Evolutionary conservation across 2,329 filamentous ascomycete species (phyloP), one percentile per base, ranked within the genome.

Genomic region (Pyrenochaeta sp.): DNA sequence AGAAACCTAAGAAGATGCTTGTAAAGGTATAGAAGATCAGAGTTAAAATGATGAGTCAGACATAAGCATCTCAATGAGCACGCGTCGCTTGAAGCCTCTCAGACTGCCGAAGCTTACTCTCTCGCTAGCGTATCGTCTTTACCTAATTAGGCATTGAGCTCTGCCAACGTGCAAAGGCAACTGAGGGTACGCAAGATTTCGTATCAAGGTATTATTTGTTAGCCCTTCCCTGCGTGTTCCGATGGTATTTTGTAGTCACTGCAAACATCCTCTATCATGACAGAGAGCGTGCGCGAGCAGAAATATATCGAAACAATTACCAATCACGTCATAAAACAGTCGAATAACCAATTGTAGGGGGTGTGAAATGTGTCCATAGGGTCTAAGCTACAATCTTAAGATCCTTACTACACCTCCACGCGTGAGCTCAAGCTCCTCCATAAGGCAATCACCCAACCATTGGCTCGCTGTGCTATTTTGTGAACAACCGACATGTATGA

Each of bases 321-420:
- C 18, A 33, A 37, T 46, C 58, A 51, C 45, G 18, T 57, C 45
- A 51, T 44, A 29, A 20, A 44, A 42, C 42, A 12, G 37, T 30
- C 17, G 15, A 36, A 27, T 35, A 18, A 21, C 10, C 14, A 10
- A 40, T 64, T 52, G 51, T 64, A 60, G 64, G 44, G 59, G 60
- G 68, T 71, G 64, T 65, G 66, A 64, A 69, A 17, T 68, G 66
- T 69, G 66, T 72, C 63, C 61, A 71, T 60, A 60, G 67, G 66
- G 66, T 75, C 69, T 75, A 75, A 70, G 72, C 71, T 75, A 75
- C 67, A 73, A 66, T 71, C 70, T 72, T 74, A 72, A 67, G 63
- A 69, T 71, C 66, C 66, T 53, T 64, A 64, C 63, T 65, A 67
- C 66, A 69, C 59, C 61, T 59, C 49, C 66, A 66, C 61, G 60